Percentiles rank a stretch among this genome's conserved stretches.
These are phyloP conservation scores for Globisporangium okanoganense DNA, from an alignment of 352 stramenopile genomes.

Conservation along the genomic window DNA sequence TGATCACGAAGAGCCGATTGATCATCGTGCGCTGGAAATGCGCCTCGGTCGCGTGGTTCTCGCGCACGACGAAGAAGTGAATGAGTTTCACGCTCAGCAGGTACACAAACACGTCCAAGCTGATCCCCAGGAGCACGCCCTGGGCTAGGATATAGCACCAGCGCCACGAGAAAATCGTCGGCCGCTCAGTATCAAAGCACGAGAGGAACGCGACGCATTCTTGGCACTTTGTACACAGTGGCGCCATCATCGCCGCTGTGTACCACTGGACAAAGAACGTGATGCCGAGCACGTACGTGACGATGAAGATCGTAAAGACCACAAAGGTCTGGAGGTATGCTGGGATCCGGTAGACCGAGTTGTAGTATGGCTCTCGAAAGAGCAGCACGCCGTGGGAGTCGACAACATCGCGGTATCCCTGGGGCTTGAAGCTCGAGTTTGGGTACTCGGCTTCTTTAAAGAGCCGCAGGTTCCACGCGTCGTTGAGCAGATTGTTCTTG, in stretches of 20 bases:
- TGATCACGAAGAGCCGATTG: slow-evolving; percentile 84
- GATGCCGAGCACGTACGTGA: slow-evolving; percentile 72
- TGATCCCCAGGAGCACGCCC: slow-evolving; percentile 78
- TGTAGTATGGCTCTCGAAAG: slow-evolving; percentile 84
- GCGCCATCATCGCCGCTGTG: slow-evolving; percentile 83
- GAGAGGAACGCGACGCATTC: slow-evolving; percentile 73
- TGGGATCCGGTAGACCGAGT: slow-evolving; percentile 67
- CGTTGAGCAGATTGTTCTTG: slow-evolving; percentile 79
- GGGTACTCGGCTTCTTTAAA: slow-evolving; percentile 87
- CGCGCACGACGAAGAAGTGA: slow-evolving; percentile 73
- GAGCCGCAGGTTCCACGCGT: slow-evolving; percentile 77
- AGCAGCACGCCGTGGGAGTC: slow-evolving; percentile 67
- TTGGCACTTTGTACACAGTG: slow-evolving; percentile 69
- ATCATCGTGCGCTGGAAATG: slow-evolving; percentile 85
- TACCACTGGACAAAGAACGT: slow-evolving; percentile 89
- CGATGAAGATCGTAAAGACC: slow-evolving; percentile 77
- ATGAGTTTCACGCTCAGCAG: slow-evolving; percentile 82
- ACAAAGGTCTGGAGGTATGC: slow-evolving; percentile 80
- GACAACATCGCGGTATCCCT: slow-evolving; percentile 72
- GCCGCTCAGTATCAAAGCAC: slow-evolving; percentile 76
- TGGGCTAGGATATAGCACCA: slow-evolving; percentile 86
- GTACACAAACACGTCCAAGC: slow-evolving; percentile 83
- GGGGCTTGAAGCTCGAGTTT: slow-evolving; percentile 71
- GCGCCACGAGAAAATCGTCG: slow-evolving; percentile 63
- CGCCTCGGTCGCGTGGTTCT: slow-evolving; percentile 79